Conservation (phyloP, 2,329 filamentous ascomycete species). For the Fusarium agapanthi region DNA sequence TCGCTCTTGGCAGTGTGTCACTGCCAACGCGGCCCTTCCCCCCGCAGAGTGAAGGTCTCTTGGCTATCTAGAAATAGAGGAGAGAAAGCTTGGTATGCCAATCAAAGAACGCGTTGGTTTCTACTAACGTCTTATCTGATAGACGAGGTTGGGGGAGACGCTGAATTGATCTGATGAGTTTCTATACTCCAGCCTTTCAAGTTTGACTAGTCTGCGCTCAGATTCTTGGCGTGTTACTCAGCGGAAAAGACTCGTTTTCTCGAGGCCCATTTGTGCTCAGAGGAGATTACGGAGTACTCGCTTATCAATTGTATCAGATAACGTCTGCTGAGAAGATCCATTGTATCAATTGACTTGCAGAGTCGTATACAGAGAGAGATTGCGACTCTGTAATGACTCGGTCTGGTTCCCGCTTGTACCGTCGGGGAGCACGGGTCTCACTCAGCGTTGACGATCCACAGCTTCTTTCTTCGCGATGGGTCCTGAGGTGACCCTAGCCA, state of each 20-base stretch:
- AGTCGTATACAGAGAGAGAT: background rate
- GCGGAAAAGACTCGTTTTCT: background rate
- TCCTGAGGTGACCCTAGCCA: background rate
- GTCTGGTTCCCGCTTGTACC: background rate
- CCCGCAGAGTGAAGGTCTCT: background rate
- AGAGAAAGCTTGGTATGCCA: background rate
- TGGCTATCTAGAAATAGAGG: background rate
- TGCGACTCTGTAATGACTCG: background rate
- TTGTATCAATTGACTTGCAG: background rate
- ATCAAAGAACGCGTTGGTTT: background rate
- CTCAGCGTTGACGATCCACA: background rate
- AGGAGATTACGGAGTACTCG: background rate
- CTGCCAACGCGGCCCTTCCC: background rate
- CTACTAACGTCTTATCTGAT: background rate
- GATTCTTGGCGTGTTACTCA: background rate
- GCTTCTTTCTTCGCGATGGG: background rate
- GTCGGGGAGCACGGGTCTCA: background rate
- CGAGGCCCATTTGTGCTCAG: background rate
- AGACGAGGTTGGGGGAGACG: background rate
- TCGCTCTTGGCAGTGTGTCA: conserved; percentile 1
- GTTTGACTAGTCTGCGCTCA: background rate
- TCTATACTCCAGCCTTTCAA: background rate
- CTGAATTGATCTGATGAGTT: background rate
- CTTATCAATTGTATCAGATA: background rate
- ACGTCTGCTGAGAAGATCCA: background rate